These are phyloP conservation scores for Hypoxylon rubiginosum DNA, from an alignment of 2,329 filamentous ascomycete genomes.

Conservation along the genomic window DNA sequence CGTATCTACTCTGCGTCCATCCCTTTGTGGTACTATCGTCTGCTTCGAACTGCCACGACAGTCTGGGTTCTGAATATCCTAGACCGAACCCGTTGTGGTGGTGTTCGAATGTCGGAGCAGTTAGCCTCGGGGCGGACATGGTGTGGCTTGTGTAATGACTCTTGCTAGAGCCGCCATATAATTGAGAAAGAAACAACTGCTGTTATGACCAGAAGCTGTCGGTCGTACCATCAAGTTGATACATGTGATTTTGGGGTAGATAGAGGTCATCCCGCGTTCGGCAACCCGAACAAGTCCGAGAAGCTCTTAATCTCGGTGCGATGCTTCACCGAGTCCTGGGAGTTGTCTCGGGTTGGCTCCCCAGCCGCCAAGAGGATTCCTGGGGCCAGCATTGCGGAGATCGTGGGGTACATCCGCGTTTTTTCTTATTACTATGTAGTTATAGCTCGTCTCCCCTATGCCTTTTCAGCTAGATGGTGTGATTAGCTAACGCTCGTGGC, in stretches of 20 bases:
- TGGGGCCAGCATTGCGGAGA: not conserved
- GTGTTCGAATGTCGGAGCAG: constrained; percentile 11
- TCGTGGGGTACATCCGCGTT: not conserved
- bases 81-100: constrained; percentile 10
- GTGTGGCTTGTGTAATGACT: not conserved
- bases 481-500: too few species aligned
- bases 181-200: not conserved
- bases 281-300: not conserved
- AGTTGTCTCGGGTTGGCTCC: not conserved
- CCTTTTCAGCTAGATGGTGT: too few species aligned
- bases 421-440: not conserved
- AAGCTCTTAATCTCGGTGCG: not conserved
- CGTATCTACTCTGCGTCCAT: constrained; percentile 7
- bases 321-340: not conserved
- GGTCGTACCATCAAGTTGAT: not conserved
- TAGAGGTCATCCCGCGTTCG: not conserved
- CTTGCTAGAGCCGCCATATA: not conserved
- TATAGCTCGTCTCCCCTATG: not conserved
- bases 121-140: not conserved
- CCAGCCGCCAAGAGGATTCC: not conserved
- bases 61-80: constrained; percentile 5
- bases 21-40: not conserved
- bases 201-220: not conserved
- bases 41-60: constrained; percentile 14
- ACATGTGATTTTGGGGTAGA: not conserved